phyloP scores from a whole-genome alignment of 345 rosid genomes.

The Clausena lansium region DNA sequence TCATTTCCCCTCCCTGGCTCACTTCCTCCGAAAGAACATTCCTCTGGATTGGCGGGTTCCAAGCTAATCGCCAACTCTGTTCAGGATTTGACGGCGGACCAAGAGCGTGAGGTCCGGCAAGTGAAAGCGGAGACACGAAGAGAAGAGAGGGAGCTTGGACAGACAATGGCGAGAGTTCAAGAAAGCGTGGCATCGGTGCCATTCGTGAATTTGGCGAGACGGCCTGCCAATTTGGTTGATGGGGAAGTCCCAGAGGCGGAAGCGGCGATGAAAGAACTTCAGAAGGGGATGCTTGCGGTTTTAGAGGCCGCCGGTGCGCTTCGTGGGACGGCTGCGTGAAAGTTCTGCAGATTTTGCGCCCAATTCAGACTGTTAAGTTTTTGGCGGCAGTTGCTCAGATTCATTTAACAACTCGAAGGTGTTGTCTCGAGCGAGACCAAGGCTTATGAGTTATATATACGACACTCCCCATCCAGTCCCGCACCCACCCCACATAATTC shows the following conservation, averaged over 20 bases:
- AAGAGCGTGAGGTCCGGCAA: slow-evolving; percentile 22
- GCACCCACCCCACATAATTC: too few species aligned
- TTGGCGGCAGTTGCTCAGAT: slow-evolving; percentile 29
- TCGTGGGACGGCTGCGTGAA: slow-evolving; percentile 16
- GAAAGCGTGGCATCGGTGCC: slow-evolving; percentile 39
- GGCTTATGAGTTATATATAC: not conserved
- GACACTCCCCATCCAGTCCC: too few species aligned
- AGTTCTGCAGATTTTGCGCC: slow-evolving; percentile 26
- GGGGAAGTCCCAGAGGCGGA: slow-evolving; percentile 20
- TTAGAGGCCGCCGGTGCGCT: slow-evolving; percentile 32
- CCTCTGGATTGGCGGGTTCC: slow-evolving; percentile 41
- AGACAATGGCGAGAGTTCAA: slow-evolving; percentile 39
- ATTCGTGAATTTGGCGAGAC: slow-evolving; percentile 17
- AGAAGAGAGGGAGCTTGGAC: slow-evolving; percentile 34
- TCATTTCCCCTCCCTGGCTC: slow-evolving; percentile 46
- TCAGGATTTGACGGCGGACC: slow-evolving; percentile 23
- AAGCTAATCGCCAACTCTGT: slow-evolving; percentile 21
- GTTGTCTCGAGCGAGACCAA: slow-evolving; percentile 16
- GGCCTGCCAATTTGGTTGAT: slow-evolving; percentile 11
- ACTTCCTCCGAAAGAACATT: slow-evolving; percentile 31
- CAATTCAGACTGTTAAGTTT: slow-evolving; percentile 31
- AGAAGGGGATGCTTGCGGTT: slow-evolving; percentile 19
- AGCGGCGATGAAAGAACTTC: slow-evolving; percentile 22
- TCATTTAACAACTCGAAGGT: slow-evolving; percentile 25
- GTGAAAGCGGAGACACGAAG: slow-evolving; percentile 20